A percentile compares a stretch with the other conserved stretches of the same genome.
phyloP scores from a whole-genome alignment of 306 rosid genomes.

The Quercus wislizeni region DNA sequence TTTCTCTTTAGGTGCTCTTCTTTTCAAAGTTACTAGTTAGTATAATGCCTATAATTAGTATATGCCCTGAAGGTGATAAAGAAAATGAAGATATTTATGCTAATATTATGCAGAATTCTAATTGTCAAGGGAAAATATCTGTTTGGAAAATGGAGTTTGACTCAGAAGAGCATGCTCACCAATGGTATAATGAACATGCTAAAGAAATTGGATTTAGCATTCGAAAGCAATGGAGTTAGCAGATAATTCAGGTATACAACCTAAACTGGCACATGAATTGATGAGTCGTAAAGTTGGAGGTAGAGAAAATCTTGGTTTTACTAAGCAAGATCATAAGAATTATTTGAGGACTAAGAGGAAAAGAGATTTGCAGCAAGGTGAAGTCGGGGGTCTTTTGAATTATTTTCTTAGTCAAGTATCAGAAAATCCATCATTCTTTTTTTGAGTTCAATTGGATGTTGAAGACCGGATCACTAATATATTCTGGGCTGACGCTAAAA shows the following conservation, averaged over 20 bases:
- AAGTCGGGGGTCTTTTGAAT: not conserved
- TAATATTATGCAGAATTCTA: too few species aligned
- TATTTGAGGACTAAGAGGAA: not conserved
- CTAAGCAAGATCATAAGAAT: not conserved
- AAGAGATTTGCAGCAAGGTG: not conserved
- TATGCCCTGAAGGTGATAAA: too few species aligned
- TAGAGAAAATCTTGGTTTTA: not conserved
- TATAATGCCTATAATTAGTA: too few species aligned
- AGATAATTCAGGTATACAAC: not conserved
- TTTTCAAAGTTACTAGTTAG: too few species aligned
- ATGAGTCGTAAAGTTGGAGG: not conserved
- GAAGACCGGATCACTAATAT: not conserved
- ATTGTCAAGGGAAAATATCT: too few species aligned
- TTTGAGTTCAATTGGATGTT: not conserved
- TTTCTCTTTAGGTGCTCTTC: too few species aligned
- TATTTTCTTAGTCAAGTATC: not conserved
- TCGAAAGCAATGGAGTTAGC: not conserved
- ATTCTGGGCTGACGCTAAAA: not conserved
- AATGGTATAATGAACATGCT: too few species aligned
- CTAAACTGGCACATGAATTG: not conserved
- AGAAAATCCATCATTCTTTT: not conserved
- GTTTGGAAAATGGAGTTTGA: too few species aligned
- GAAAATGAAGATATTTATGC: too few species aligned
- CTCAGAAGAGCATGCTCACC: too few species aligned
- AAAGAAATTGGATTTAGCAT: too few species aligned